Conservation (phyloP, 2,329 filamentous ascomycete species). For the Neocatenulostroma microsporum region DNA sequence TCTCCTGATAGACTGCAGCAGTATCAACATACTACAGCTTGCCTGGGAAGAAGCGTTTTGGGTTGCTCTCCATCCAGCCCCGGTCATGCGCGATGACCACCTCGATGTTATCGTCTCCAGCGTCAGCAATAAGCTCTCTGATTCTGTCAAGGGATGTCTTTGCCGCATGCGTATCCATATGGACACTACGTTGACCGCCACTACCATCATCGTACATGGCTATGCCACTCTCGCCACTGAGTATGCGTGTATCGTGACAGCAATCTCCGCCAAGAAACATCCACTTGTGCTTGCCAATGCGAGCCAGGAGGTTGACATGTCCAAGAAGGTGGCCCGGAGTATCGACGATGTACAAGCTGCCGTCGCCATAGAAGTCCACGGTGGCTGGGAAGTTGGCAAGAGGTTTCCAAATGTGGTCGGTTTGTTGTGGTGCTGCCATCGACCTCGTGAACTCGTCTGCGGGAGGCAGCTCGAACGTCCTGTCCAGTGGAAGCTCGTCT, state of each 20-base stretch:
- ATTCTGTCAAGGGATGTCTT: conserved; percentile 35
- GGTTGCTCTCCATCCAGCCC: conserved; percentile 31
- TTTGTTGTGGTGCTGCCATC: conserved; percentile 10
- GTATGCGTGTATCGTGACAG: conserved; percentile 43
- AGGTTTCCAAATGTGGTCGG: conserved; percentile 30
- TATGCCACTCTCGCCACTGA: conserved; percentile 43
- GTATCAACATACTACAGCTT: no score
- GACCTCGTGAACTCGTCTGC: conserved; percentile 11
- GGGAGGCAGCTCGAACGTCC: conserved; percentile 36
- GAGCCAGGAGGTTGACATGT: conserved; percentile 41
- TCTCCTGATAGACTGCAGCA: no score
- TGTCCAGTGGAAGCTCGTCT: conserved; percentile 33
- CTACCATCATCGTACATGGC: conserved; percentile 40
- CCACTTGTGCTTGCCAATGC: conserved; percentile 31
- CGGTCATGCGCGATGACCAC: conserved; percentile 42
- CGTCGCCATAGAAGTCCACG: conserved; percentile 41
- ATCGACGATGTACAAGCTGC: conserved; percentile 38
- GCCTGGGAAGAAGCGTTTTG: conserved; percentile 3
- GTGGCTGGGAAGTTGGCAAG: conserved; percentile 34
- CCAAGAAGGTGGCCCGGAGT: conserved; percentile 43
- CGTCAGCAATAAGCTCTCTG: conserved; percentile 20
- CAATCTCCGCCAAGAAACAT: conserved; percentile 45
- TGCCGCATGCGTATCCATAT: conserved; percentile 38
- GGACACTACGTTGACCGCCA: conserved; percentile 40
- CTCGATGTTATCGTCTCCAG: conserved; percentile 33